phyloP scores from a whole-genome alignment of 73 alveolate genomes.

The Halteria grandinella region DNA sequence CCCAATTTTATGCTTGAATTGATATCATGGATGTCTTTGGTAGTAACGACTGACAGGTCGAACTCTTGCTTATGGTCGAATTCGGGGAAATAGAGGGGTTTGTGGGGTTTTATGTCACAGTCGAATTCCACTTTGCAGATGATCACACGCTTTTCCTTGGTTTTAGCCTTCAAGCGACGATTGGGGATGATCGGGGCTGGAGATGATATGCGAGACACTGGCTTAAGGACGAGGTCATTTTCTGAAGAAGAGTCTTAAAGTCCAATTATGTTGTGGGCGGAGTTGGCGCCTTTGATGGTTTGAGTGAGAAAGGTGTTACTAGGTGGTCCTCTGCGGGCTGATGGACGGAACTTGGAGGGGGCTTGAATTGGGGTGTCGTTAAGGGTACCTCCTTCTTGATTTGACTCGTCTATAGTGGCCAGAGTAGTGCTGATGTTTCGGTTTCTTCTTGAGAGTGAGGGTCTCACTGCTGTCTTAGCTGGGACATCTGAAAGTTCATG shows the following conservation, averaged over 20 bases:
- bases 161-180: background rate
- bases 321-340: too few species aligned
- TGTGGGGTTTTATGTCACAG: slow-evolving; percentile 57
- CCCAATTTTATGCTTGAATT: slow-evolving; percentile 39
- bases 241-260: background rate
- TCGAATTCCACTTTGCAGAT: slow-evolving; percentile 66
- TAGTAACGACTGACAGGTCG: slow-evolving; percentile 36
- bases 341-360: too few species aligned
- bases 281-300: too few species aligned
- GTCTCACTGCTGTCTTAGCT: too few species aligned
- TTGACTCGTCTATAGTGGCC: too few species aligned
- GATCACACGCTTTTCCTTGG: slow-evolving; percentile 40
- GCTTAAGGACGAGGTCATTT: background rate
- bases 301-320: too few species aligned
- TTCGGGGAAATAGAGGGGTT: slow-evolving; percentile 58
- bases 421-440: too few species aligned
- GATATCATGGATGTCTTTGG: slow-evolving; percentile 42
- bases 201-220: background rate
- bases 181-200: background rate
- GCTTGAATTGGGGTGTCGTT: too few species aligned
- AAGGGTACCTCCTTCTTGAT: too few species aligned
- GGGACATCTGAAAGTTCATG: too few species aligned
- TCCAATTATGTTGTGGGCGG: background rate
- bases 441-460: too few species aligned
- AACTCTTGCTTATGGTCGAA: slow-evolving; percentile 47